These are phyloP conservation scores for Yarrowia porcina DNA, from an alignment of 805 yeast genomes.

Conservation along the genomic window DNA sequence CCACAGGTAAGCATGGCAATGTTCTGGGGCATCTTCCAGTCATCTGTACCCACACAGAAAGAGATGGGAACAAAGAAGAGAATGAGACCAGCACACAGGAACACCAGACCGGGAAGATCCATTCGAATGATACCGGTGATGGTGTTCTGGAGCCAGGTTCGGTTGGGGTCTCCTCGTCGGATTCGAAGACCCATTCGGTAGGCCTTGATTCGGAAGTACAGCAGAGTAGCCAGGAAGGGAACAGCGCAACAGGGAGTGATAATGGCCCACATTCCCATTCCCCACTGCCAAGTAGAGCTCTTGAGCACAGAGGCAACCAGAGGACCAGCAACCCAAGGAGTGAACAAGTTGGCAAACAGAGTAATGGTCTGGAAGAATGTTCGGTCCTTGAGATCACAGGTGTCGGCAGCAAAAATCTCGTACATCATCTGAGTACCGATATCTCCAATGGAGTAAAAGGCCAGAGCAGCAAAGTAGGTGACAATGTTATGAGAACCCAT, in stretches of 20 bases:
- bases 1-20: slow-evolving; percentile 23
- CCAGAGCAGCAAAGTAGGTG: slow-evolving; percentile 42
- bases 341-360: slow-evolving; percentile 41
- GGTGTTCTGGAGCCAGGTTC: slow-evolving; percentile 4
- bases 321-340: slow-evolving; percentile 43
- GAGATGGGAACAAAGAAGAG: slow-evolving; percentile 23
- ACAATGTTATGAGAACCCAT: slow-evolving; percentile 33
- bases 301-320: slow-evolving; percentile 35
- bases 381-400: slow-evolving; percentile 44
- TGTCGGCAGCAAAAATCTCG: slow-evolving; percentile 40
- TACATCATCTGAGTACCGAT: slow-evolving; percentile 41
- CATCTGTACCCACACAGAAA: background rate
- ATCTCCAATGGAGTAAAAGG: slow-evolving; percentile 41
- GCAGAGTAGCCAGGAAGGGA: slow-evolving; percentile 31
- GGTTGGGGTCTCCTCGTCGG: slow-evolving; percentile 25
- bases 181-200: slow-evolving; percentile 26
- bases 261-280: slow-evolving; percentile 50
- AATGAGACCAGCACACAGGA: slow-evolving; percentile 13
- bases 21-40: slow-evolving; percentile 20
- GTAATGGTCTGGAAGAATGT: slow-evolving; percentile 41
- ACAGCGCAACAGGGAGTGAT: slow-evolving; percentile 43
- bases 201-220: slow-evolving; percentile 30
- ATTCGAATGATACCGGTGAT: background rate
- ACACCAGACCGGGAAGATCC: slow-evolving; percentile 11
- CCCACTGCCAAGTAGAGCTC: slow-evolving; percentile 50